Base-by-base conservation (phyloP, 257 asterid species). In the Przewalskia tangutica region DNA sequence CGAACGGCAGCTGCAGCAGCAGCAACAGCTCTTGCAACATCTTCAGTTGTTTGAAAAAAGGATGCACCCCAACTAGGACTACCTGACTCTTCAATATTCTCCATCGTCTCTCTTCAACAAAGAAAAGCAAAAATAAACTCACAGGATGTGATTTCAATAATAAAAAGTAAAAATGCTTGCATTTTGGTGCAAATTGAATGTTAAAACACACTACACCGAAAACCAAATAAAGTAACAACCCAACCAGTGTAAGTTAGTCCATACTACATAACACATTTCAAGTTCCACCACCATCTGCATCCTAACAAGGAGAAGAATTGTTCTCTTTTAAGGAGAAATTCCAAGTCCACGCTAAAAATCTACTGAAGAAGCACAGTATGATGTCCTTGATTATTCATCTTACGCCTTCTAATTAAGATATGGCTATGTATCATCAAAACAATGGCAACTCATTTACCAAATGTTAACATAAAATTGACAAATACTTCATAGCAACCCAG, bases 1-100 rank as follows among this genome's bases (percentile, higher is more conserved):
- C 90, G 91, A 58, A 92, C 91, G 83, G 98, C 93, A 2, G 98
- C 94, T 9, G 98, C 97, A 1, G 99, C 98, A 5, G 99, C 97
- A 20, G 97, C 98, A 84, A 96, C 97, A 71, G 97, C 99, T 88
- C 91, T 89, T 14, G 98, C 98, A 78, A 96, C 98, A 82, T 96
- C 99, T 88, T 96, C 99, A 54, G 95, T 89, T 82, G 99, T 92
- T 88, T 90, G 98, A 85, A 90, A 90, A 75, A 89, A 91, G 50
- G 98, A 89, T n/a, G 98, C 87, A 80, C 95, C 88, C 99, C 99
- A 93, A 79, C 97, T 83, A 32, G 98, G 97, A 84, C 97, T 94
- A 82, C 87, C 97, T 9, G 91, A 81, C 77, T 89, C 98, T 68
- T 92, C 98, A 59, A 84, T 90, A 84, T 91, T 91, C 89, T 94